phyloP scores from a whole-genome alignment of 2,329 filamentous ascomycete species.

The Coniochaeta ligniaria region DNA sequence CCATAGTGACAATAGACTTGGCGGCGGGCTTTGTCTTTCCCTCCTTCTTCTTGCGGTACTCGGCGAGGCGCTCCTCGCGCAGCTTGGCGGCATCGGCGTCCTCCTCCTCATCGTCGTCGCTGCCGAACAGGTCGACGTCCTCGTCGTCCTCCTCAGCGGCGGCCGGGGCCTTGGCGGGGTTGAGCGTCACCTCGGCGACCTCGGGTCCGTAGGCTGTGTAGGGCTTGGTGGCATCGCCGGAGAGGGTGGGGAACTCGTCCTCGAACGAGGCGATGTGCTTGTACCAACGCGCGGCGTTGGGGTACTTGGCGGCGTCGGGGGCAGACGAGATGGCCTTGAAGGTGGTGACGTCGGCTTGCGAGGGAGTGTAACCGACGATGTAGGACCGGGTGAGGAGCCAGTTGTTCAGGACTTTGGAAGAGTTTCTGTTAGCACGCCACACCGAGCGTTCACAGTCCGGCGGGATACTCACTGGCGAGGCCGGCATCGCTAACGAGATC shows the following conservation, averaged over 20 bases:
- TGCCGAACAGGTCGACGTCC: constrained; percentile 87
- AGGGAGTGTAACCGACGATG: constrained; percentile 42
- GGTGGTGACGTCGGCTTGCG: constrained; percentile 89
- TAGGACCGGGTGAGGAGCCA: constrained; percentile 1
- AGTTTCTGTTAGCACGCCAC: neutral
- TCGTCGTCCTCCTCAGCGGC: constrained; percentile 63
- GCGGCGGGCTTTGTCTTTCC: constrained; percentile 80
- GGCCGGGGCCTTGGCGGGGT: constrained; percentile 77
- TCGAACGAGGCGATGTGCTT: constrained; percentile 92
- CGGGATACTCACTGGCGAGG: neutral
- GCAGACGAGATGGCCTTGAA: constrained; percentile 78
- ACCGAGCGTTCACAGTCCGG: neutral
- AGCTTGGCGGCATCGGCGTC: constrained; percentile 75
- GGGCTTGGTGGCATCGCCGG: constrained; percentile 81
- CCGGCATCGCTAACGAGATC: constrained; percentile 2
- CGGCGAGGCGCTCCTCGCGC: constrained; percentile 80
- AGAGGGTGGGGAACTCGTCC: constrained; percentile 80
- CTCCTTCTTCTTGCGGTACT: constrained; percentile 95
- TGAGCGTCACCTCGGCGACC: constrained; percentile 63
- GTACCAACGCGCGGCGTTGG: constrained; percentile 92
- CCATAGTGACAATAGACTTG: constrained; percentile 90
- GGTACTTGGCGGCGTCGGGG: constrained; percentile 78
- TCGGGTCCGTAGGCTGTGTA: constrained; percentile 89
- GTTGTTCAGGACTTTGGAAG: neutral
- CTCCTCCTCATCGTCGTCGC: constrained; percentile 87